Evolutionary conservation across 1,139 yeast species (phyloP), one percentile per base, ranked within the genome.

Genomic region (Yamadazyma siamensis): DNA sequence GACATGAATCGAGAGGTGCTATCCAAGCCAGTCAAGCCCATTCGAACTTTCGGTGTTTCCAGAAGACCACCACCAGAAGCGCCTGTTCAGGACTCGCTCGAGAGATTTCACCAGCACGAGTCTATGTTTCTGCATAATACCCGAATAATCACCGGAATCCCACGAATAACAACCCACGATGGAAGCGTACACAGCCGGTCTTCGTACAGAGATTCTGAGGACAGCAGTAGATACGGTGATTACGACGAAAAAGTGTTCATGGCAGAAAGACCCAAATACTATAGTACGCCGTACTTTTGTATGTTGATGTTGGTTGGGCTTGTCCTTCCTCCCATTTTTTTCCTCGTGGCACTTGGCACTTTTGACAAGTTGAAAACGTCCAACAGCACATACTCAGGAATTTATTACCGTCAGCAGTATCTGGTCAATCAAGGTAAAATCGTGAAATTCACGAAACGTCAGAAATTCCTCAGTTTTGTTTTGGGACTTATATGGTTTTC

Each of bases 401-500:
- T 43, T n/a, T 53, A 48, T 35, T 44, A 52, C 19, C 61, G 55
- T 6, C 48, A 45, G 27, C 43, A 47, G 26, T 42, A 40, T 26
- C 44, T 39, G 40, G 34, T 39, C 5, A 29, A 39, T 15, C 24
- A 21, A 7, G 29, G 33, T 8, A 29, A 36, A 20, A 16, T 41
- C 21, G 38, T 31, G 20, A 36, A 37, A 28, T 66, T 59, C 38
- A 52, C 63, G 4, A 49, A 44, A 28, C 32, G 43, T 20, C 73
- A 66, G 39, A 66, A 65, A 41, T 20, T 55, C 3, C 27, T 49
- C 23, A 61, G 71, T 44, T 37, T 59, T 5, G 35, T 44, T 0
- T 14, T 61, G 3, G 72, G 72, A 3, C 12, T 65, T 7, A 9
- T 54, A 2, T 66, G 73, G 73, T 31, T 60, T 6, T 32, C 42